These are phyloP conservation scores for Ampelocalamus luodianensis DNA, from an alignment of 176 grass and related monocot genomes.

Conservation along the genomic window DNA sequence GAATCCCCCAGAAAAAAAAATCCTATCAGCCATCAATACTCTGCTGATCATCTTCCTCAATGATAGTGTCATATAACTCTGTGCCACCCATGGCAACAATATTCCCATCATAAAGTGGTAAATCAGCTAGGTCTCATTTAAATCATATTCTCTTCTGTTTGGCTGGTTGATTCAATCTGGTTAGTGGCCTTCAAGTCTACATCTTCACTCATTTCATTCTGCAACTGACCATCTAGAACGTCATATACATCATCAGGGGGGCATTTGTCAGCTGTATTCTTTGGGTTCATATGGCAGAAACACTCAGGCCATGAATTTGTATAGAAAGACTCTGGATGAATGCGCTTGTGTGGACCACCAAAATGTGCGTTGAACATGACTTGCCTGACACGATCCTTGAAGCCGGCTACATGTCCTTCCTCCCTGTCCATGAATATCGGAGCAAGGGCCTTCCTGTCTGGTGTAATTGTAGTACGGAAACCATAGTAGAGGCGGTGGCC, in stretches of 20 bases:
- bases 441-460: constrained; percentile 81
- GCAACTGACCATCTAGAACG: constrained; percentile 61
- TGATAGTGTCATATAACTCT: too few relatives aligned
- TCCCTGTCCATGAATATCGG: constrained; percentile 81
- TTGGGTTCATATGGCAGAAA: constrained; percentile 71
- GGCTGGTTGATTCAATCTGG: constrained; percentile 39
- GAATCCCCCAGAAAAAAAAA: too few relatives aligned
- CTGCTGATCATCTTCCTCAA: too few relatives aligned
- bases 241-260: constrained; percentile 68
- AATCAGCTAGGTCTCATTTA: constrained; percentile 13
- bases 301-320: constrained; percentile 98
- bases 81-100: not conserved
- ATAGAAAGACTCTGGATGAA: constrained; percentile 77
- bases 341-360: constrained; percentile 71
- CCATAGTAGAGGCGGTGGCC: constrained; percentile 90
- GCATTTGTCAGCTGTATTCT: constrained; percentile 57
- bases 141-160: constrained; percentile 48
- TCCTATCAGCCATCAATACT: too few relatives aligned
- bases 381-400: constrained; percentile 71
- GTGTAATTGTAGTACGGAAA: constrained; percentile 80
- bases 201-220: constrained; percentile 50
- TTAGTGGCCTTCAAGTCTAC: constrained; percentile 35
- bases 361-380: constrained; percentile 78
- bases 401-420: constrained; percentile 59
- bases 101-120: not conserved